Evolutionary conservation across 139 green algal genomes (phyloP), one percentile per base, ranked within the genome.

Genomic region (Ostreobium quekettii): DNA sequence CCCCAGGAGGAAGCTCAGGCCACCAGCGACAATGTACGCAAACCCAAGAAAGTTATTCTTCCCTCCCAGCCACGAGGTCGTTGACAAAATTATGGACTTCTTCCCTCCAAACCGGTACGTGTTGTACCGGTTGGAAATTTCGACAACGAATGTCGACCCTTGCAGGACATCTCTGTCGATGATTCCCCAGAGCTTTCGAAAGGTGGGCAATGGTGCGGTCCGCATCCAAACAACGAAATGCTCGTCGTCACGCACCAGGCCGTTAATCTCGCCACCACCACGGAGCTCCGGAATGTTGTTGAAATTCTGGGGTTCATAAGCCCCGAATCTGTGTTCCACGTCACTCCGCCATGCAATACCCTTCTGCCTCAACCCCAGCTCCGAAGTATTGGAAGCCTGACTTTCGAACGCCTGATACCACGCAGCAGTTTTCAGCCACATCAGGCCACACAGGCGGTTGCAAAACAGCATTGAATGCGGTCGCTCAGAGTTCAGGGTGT

Each of bases 141-240:
- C 53, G 7, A 93, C 69, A 1, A 8, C 77, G 8, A 95, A 53
- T 24, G 47, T 83, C 76, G 5, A 73, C 75, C 19, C 38, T 26
- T 76, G 59, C 4, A 85, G 74, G 48, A 78, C 66, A 0, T 30
- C 36, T 19, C 66, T 22, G 29, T 85, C 59, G 47, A 78, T 82
- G 26, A 62, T 66, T 31, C 80, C 82, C 75, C 78, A 89, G 48
- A 86, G 60, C 74, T 89, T 89, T 28, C 80, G 65, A 67, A 89
- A 86, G 0, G 30, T 68, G 0, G 82, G 76, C 66, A 89, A 64
- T 1, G 89, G 86, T 6, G 84, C 83, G 4, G 88, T 83, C 30
- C 90, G 78, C 91, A 97, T 94, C 94, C 94, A 99, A 35, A 97
- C 88, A 48, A 98, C 90, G 72, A 97, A 91, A 37, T 92, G 89